Evolutionary conservation across 2,329 filamentous ascomycete genomes (phyloP).

Genomic region (Epichloe amarillans): DNA sequence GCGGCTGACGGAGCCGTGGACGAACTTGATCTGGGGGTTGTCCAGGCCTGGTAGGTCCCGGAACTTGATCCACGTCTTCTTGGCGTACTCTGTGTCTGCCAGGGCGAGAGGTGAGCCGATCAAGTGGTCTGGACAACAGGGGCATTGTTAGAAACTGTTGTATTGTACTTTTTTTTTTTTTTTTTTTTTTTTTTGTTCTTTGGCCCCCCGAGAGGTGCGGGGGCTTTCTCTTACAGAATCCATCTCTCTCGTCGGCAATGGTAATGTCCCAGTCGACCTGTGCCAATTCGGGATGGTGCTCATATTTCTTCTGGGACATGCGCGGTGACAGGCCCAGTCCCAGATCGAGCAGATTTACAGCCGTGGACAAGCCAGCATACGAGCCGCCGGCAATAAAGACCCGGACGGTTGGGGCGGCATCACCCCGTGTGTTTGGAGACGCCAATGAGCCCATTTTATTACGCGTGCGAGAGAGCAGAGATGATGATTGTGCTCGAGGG

Average conservation of each 20-base stretch:
- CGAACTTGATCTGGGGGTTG: constrained; percentile 42
- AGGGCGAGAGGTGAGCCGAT: constrained; percentile 66
- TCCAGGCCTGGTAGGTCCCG: constrained; percentile 53
- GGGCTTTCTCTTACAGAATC: constrained; percentile 51
- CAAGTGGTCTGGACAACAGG: constrained; percentile 44
- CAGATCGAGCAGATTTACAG: constrained; percentile 54
- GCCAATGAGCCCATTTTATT: constrained; percentile 18
- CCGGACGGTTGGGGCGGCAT: constrained; percentile 26
- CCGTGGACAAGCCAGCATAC: constrained; percentile 56
- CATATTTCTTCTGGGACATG: constrained; percentile 22
- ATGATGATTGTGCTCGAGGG: background rate
- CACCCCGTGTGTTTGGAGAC: constrained; percentile 4
- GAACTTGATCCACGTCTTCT: constrained; percentile 59
- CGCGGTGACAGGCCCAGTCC: constrained; percentile 43
- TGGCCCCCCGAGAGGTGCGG: too few relatives aligned
- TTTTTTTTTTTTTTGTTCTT: too few relatives aligned
- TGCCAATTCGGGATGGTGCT: constrained; percentile 27
- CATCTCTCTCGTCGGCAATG: constrained; percentile 67
- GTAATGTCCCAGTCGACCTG: constrained; percentile 53
- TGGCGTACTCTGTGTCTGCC: constrained; percentile 46
- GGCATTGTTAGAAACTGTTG: background rate
- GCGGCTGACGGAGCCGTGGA: constrained; percentile 50
- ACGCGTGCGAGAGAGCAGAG: background rate
- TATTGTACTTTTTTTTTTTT: background rate
- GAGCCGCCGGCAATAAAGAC: constrained; percentile 59